Base-by-base conservation (phyloP, 768 basidiomycete genomes). In the Psilocybe sp. region DNA sequence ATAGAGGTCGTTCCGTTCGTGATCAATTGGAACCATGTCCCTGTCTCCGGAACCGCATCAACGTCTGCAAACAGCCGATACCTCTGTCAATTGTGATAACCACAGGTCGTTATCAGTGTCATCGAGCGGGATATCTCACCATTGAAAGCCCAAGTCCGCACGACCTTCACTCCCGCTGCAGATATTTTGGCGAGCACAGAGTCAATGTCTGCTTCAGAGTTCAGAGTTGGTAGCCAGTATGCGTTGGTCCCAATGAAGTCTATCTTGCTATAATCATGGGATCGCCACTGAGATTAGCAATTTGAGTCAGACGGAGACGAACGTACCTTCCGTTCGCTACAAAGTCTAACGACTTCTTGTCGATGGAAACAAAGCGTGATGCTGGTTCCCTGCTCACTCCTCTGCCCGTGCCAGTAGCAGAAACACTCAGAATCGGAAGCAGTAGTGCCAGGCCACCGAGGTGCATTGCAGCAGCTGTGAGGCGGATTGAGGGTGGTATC, bases 131-230 rank as follows among this genome's bases (percentile, higher is more conserved):
- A 47, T 48, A 34, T 44, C 61, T 35, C 38, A 78, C 84, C 86
- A 65, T 87, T 87, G 64, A 87, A 88, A 13, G 77, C 87, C 87
- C 87, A 89, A 4, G 80, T 70, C 37, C 85, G 73, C 23, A 87
- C 77, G 16, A 83, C 83, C 36, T 69, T 80, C 55, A 84, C 73
- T 6, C 80, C 81, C 11, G 70, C 63, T 2, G 74, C 71, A 10
- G 78, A 75, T 47, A 89, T 84, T 52, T 78, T 80, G 2, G 70
- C 73, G 32, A 89, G 62, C 2, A 83, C 81, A 43, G 69, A 58
- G 61, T 77, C 71, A 40, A 89, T 81, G 57, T 89, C 86, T 38
- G 71, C 52, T 18, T 73, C 75, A 10, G 61, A 61, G 51, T 84
- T 83, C 32, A 88, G 60, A 37, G 70, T 64, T 28, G 76, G 65